Evolutionary conservation across 371 early-diverging fungal species (phyloP).

Genomic region (Mucor piriformis): DNA sequence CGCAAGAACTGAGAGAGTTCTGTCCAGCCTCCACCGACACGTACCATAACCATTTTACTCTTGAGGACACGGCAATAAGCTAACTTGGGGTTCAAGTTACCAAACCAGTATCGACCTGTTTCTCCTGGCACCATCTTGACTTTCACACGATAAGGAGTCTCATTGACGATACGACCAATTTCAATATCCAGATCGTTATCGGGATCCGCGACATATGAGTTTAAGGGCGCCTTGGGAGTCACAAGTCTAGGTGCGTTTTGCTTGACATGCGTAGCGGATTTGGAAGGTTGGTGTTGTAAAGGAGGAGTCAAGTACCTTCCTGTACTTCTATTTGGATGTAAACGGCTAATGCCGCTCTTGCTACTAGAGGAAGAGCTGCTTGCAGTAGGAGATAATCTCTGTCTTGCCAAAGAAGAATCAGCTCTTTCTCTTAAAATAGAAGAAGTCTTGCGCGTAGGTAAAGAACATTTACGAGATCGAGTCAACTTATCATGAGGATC

Average conservation of each 20-base stretch:
- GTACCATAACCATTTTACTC: conserved; percentile 75
- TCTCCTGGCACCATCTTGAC: conserved; percentile 65
- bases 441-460: conserved; percentile 47
- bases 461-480: conserved; percentile 42
- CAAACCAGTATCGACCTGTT: conserved; percentile 73
- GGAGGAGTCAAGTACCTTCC: conserved; percentile 11
- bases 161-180: conserved; percentile 72
- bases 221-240: conserved; percentile 30
- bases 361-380: conserved; percentile 17
- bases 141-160: conserved; percentile 46
- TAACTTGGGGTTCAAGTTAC: conserved; percentile 70
- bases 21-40: conserved; percentile 79
- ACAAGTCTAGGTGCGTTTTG: conserved; percentile 2
- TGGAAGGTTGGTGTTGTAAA: conserved; percentile 31
- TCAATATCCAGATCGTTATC: conserved; percentile 71
- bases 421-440: conserved; percentile 28
- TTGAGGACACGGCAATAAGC: conserved; percentile 73
- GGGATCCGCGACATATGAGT: conserved; percentile 65
- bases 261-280: conserved; percentile 29
- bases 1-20: conserved; percentile 63
- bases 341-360: not conserved
- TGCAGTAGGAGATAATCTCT: conserved; percentile 21
- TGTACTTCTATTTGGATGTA: not conserved
- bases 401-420: conserved; percentile 18
- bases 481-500: conserved; percentile 19